phyloP scores from a whole-genome alignment of 148 eudicot genomes.

The Fallopia convolvulus region DNA sequence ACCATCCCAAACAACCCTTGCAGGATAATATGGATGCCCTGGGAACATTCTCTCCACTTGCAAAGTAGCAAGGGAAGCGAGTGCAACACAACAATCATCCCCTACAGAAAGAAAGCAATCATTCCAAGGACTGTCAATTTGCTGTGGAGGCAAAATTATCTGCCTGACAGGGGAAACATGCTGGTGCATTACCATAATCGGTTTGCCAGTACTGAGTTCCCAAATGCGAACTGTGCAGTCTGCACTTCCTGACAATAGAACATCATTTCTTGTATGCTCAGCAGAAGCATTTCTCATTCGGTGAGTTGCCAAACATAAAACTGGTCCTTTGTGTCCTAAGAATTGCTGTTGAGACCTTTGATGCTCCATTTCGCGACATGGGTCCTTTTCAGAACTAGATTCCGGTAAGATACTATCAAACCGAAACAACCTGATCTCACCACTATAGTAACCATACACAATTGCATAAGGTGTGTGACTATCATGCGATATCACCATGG shows the following conservation, averaged over 20 bases:
- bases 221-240: conserved; percentile 88
- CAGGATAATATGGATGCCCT: conserved; percentile 71
- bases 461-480: conserved; percentile 57
- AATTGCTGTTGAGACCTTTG: conserved; percentile 42
- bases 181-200: conserved; percentile 74
- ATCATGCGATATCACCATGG: conserved; percentile 79
- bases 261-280: conserved; percentile 30
- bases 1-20: conserved; percentile 87
- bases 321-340: conserved; percentile 70
- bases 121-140: conserved; percentile 72
- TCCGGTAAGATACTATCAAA: conserved; percentile 36
- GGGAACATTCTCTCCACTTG: conserved; percentile 94
- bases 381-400: conserved; percentile 22
- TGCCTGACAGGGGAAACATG: conserved; percentile 93
- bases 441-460: conserved; percentile 78
- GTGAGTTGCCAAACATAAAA: conserved; percentile 88
- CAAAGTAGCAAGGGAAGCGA: conserved; percentile 80
- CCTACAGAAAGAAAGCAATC: conserved; percentile 91
- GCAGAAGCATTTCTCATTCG: conserved; percentile 33
- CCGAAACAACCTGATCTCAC: conserved; percentile 69
- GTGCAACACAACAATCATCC: conserved; percentile 75
- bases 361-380: conserved; percentile 25
- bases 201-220: conserved; percentile 72
- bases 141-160: conserved; percentile 66
- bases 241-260: conserved; percentile 80